Evolutionary conservation across 345 rosid genomes (phyloP).

Genomic region (Camelina laxa): DNA sequence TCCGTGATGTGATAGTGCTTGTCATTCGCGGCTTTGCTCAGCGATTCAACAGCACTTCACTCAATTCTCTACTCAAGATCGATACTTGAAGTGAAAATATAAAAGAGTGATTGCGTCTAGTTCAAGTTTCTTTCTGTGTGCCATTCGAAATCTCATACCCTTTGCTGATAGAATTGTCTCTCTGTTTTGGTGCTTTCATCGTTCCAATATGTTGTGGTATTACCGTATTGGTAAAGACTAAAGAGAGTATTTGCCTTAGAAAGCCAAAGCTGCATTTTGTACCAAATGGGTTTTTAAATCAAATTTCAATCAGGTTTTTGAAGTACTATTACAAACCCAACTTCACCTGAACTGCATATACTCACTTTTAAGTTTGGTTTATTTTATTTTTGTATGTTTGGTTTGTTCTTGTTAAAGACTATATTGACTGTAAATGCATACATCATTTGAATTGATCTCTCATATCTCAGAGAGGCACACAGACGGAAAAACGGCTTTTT

Average conservation of each 20-base stretch:
- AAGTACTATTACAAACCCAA: background rate
- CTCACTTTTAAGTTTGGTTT: background rate
- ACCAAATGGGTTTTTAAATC: background rate
- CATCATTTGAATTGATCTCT: constrained; percentile 1
- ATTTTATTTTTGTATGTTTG: background rate
- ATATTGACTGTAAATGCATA: background rate
- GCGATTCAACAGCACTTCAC: constrained; percentile 94
- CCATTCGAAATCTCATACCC: background rate
- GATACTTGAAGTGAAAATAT: constrained; percentile 26
- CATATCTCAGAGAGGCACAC: background rate
- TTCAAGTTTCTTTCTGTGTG: constrained; percentile 27
- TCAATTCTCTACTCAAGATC: constrained; percentile 88
- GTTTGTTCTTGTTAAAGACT: constrained; percentile 1
- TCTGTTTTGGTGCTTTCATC: background rate
- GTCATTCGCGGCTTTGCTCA: constrained; percentile 93
- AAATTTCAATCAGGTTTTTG: constrained; percentile 12
- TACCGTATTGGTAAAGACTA: background rate
- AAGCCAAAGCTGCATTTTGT: constrained; percentile 4
- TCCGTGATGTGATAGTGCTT: constrained; percentile 76
- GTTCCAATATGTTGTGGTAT: background rate
- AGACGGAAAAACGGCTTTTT: too few relatives aligned
- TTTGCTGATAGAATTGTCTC: background rate
- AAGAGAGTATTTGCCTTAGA: constrained; percentile 7
- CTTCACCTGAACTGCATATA: background rate
- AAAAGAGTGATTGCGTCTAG: background rate